A percentile compares a stretch with the other conserved stretches of the same genome.
These are phyloP conservation scores for Penicillium tannophilum DNA, from an alignment of 495 filamentous ascomycete species.

Conservation along the genomic window DNA sequence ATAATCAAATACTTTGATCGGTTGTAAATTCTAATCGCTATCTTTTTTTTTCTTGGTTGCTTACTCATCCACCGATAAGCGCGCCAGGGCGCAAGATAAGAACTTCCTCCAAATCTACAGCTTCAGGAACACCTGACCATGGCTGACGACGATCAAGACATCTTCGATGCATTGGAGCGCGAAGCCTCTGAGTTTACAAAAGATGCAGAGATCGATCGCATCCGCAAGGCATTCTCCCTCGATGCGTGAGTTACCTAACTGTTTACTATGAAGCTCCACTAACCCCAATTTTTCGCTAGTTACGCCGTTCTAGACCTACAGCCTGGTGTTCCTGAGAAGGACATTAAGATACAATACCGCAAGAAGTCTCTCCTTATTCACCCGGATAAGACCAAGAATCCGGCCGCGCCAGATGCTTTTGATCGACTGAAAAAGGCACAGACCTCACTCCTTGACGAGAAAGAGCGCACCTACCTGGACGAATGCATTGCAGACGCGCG, in stretches of 20 bases:
- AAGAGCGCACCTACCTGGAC: slow-evolving; percentile 81
- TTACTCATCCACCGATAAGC: slow-evolving; percentile 47
- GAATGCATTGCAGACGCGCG: slow-evolving; percentile 96
- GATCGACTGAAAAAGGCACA: slow-evolving; percentile 96
- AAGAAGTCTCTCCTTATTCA: slow-evolving; percentile 97
- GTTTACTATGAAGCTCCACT: slow-evolving; percentile 1
- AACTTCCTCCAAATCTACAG: slow-evolving; percentile 1
- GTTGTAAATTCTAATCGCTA: slow-evolving; percentile 10
- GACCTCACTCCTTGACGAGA: slow-evolving; percentile 88
- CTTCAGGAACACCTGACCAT: slow-evolving; percentile 15
- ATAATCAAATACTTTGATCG: slow-evolving; percentile 10
- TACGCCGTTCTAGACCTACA: slow-evolving; percentile 96
- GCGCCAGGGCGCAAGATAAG: slow-evolving; percentile 3
- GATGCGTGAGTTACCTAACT: slow-evolving; percentile 66
- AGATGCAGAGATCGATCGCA: slow-evolving; percentile 96
- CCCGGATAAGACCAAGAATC: slow-evolving; percentile 95
- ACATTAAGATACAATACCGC: slow-evolving; percentile 93
- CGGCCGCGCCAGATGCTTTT: slow-evolving; percentile 89
- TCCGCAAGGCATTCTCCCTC: slow-evolving; percentile 84
- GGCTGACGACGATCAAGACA: slow-evolving; percentile 69
- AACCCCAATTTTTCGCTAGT: slow-evolving; percentile 37
- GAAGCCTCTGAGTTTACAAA: slow-evolving; percentile 91
- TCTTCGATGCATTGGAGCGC: slow-evolving; percentile 80
- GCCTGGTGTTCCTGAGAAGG: slow-evolving; percentile 90
- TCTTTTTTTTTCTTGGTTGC: slow-evolving; percentile 34